Conservation (phyloP, 2,329 filamentous ascomycete genomes). For the Penicillium decumbens region DNA sequence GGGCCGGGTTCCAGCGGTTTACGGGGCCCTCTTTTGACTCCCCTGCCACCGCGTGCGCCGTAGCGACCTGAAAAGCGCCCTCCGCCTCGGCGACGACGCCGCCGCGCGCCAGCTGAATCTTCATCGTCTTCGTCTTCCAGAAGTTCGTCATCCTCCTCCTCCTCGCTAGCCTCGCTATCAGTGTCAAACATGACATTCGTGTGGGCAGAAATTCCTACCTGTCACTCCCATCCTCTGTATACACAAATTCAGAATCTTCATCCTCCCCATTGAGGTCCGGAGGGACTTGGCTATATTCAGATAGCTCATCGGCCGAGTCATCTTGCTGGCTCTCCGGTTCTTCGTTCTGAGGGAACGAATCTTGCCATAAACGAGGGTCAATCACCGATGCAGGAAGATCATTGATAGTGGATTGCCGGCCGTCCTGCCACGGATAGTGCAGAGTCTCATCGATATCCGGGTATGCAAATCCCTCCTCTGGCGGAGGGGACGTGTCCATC, state of each 20-base stretch:
- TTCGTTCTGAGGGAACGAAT: slow-evolving; percentile 15
- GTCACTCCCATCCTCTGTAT: slow-evolving; percentile 23
- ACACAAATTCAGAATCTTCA: slow-evolving; percentile 24
- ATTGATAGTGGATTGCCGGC: slow-evolving; percentile 11
- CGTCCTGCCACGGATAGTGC: slow-evolving; percentile 33
- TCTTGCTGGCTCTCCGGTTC: slow-evolving; percentile 5
- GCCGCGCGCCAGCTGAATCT: slow-evolving; percentile 21
- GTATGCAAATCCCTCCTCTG: slow-evolving; percentile 27
- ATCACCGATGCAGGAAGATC: slow-evolving; percentile 25
- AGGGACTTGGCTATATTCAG: slow-evolving; percentile 5
- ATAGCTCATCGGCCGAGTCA: background rate
- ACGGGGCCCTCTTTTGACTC: slow-evolving; percentile 44
- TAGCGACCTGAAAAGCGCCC: slow-evolving; percentile 36
- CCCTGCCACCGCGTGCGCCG: slow-evolving; percentile 42
- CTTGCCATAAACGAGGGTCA: slow-evolving; percentile 34
- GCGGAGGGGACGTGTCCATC: slow-evolving; percentile 7
- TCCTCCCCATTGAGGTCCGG: slow-evolving; percentile 6
- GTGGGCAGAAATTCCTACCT: slow-evolving; percentile 19
- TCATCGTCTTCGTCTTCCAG: slow-evolving; percentile 25
- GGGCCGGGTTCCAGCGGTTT: slow-evolving; percentile 46
- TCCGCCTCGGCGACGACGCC: slow-evolving; percentile 29
- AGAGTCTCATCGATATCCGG: slow-evolving; percentile 33
- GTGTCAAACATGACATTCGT: background rate
- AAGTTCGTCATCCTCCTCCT: slow-evolving; percentile 4
- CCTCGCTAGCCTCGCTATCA: background rate